Conservation (phyloP, 345 rosid species). For the Citrus glauca region DNA sequence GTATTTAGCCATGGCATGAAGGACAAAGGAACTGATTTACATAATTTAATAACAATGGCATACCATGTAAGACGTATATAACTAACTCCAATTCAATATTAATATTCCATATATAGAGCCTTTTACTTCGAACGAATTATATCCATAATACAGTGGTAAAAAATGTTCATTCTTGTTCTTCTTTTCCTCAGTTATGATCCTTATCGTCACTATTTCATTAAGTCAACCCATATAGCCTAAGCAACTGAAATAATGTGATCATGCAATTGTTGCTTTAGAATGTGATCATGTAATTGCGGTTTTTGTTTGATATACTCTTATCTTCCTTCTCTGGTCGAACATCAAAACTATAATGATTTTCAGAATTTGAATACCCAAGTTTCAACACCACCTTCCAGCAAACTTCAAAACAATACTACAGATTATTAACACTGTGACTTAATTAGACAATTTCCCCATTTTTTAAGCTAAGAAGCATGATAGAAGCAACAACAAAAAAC, state of each 20-base stretch:
- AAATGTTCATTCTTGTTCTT: background rate
- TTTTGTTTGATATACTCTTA: background rate
- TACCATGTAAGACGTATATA: background rate
- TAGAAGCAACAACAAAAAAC: background rate
- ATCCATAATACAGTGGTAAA: background rate
- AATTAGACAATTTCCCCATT: background rate
- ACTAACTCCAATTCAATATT: background rate
- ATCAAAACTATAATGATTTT: background rate
- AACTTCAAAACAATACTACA: background rate
- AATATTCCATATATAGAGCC: background rate
- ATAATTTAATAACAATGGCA: background rate
- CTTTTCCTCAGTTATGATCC: background rate
- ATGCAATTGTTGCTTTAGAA: background rate
- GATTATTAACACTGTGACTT: background rate
- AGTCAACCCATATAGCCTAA: too few relatives aligned
- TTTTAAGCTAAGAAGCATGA: background rate
- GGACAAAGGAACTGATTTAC: background rate
- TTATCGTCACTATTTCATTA: too few relatives aligned
- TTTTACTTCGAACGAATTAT: background rate
- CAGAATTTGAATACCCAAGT: background rate
- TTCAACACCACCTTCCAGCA: background rate
- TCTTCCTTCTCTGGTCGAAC: background rate
- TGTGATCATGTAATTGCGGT: background rate
- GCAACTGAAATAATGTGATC: background rate
- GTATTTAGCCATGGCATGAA: constrained; percentile 1